Conservation (phyloP, 2,329 filamentous ascomycete genomes). For the Trichoderma polysporum region DNA sequence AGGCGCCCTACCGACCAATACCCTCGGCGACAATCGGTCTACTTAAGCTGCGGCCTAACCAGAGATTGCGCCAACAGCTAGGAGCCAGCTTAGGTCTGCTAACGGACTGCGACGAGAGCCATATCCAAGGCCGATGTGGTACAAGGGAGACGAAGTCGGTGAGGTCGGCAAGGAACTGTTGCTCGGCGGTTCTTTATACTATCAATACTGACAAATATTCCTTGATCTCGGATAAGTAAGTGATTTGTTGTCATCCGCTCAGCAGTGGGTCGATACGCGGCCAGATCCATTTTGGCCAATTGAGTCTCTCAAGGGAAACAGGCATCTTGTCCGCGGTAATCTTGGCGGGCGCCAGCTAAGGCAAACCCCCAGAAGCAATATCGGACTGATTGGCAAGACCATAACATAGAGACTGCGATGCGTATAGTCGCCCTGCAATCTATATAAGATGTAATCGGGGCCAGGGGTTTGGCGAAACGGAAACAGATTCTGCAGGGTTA, state of each 20-base stretch:
- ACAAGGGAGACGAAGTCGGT: constrained; percentile 16
- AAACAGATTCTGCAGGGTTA: neutral
- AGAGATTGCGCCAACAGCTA: neutral
- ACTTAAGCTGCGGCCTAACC: neutral
- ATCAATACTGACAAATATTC: constrained; percentile 14
- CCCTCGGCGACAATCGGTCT: neutral
- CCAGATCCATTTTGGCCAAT: constrained; percentile 9
- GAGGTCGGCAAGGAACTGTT: constrained; percentile 2
- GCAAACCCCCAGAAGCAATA: neutral
- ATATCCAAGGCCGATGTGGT: neutral
- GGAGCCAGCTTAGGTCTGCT: neutral
- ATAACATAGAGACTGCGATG: neutral
- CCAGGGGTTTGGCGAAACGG: neutral
- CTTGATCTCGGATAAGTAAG: constrained; percentile 10
- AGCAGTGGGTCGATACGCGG: constrained; percentile 15
- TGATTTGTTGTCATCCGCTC: constrained; percentile 16
- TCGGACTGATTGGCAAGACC: neutral
- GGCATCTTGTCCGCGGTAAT: neutral
- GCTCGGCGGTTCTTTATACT: constrained; percentile 3
- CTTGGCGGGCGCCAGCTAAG: neutral
- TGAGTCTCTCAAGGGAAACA: constrained; percentile 1
- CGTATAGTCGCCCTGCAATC: neutral
- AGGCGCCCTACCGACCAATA: neutral
- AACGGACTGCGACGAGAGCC: neutral
- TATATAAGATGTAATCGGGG: neutral